A percentile compares a stretch with the other conserved stretches of the same genome.
phyloP scores from a whole-genome alignment of 1,139 yeast genomes.

The Hansenula sp. region DNA sequence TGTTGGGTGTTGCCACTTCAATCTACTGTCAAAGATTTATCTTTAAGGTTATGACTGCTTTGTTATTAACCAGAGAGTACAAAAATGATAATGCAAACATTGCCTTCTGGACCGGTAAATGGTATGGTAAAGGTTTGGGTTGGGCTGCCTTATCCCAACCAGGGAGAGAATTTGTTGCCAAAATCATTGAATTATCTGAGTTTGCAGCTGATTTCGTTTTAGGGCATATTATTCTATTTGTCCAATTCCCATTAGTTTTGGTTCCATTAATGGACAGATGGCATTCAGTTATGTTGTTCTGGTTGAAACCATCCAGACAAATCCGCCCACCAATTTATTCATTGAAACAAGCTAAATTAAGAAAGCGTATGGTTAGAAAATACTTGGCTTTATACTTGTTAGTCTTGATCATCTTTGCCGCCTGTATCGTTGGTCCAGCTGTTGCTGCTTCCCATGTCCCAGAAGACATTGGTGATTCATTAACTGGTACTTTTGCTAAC shows the following conservation, averaged over 20 bases:
- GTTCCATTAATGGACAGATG: constrained; percentile 93
- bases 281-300: constrained; percentile 98
- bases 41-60: constrained; percentile 79
- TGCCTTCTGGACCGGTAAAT: constrained; percentile 99
- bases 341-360: constrained; percentile 91
- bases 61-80: constrained; percentile 90
- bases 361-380: constrained; percentile 98
- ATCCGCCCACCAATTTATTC: constrained; percentile 99
- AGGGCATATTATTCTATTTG: constrained; percentile 84
- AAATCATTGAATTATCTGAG: constrained; percentile 90
- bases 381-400: constrained; percentile 80
- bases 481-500: constrained; percentile 58
- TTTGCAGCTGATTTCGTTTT: constrained; percentile 95
- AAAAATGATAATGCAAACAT: constrained; percentile 95
- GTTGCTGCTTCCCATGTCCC: constrained; percentile 51
- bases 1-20: constrained; percentile 82
- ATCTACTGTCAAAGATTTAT: constrained; percentile 84
- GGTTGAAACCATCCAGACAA: constrained; percentile 98
- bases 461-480: constrained; percentile 30
- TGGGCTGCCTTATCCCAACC: constrained; percentile 97
- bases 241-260: constrained; percentile 82
- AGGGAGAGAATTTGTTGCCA: constrained; percentile 91
- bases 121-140: constrained; percentile 96
- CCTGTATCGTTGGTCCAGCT: constrained; percentile 89
- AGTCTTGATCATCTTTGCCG: constrained; percentile 66